Percentiles rank a stretch among this genome's conserved stretches.
These are phyloP conservation scores for Lasiodiplodia citricola DNA, from an alignment of 2,329 filamentous ascomycete species.

Conservation along the genomic window DNA sequence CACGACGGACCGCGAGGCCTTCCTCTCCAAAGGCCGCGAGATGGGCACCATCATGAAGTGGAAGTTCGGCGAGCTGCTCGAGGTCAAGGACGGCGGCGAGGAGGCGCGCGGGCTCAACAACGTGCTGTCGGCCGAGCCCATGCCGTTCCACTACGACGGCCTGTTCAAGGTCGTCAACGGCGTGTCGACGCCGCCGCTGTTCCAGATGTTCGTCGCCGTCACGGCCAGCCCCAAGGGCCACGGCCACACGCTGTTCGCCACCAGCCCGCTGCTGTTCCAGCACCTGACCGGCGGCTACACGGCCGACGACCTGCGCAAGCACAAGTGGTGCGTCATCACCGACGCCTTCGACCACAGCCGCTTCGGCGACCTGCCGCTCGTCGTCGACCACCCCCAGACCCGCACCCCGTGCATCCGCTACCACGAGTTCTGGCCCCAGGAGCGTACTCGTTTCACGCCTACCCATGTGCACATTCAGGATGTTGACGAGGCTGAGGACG, in stretches of 20 bases:
- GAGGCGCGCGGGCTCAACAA: constrained; percentile 57
- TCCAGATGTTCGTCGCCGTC: constrained; percentile 59
- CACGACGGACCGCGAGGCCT: constrained; percentile 52
- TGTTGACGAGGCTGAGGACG: constrained; percentile 6
- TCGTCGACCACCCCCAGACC: constrained; percentile 53
- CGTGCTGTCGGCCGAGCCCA: constrained; percentile 55
- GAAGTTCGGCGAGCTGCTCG: constrained; percentile 65
- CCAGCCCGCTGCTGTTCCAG: constrained; percentile 57
- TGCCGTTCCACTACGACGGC: constrained; percentile 65
- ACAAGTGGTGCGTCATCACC: constrained; percentile 59
- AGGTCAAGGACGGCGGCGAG: constrained; percentile 63
- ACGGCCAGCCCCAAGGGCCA: constrained; percentile 56
- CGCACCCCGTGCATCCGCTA: constrained; percentile 58
- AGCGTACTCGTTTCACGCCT: constrained; percentile 58
- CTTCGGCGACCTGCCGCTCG: constrained; percentile 52
- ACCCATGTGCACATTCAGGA: constrained; percentile 31
- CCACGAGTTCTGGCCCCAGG: constrained; percentile 60
- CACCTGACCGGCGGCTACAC: constrained; percentile 50
- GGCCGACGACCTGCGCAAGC: constrained; percentile 43
- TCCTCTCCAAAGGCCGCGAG: constrained; percentile 53
- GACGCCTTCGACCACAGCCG: constrained; percentile 53
- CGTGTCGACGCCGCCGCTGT: constrained; percentile 38
- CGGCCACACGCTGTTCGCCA: constrained; percentile 61
- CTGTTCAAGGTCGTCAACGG: constrained; percentile 59
- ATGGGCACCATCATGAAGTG: constrained; percentile 57